These are phyloP conservation scores for Paragyromitra xinjiangensis DNA, from an alignment of 495 filamentous ascomycete genomes.

Conservation along the genomic window DNA sequence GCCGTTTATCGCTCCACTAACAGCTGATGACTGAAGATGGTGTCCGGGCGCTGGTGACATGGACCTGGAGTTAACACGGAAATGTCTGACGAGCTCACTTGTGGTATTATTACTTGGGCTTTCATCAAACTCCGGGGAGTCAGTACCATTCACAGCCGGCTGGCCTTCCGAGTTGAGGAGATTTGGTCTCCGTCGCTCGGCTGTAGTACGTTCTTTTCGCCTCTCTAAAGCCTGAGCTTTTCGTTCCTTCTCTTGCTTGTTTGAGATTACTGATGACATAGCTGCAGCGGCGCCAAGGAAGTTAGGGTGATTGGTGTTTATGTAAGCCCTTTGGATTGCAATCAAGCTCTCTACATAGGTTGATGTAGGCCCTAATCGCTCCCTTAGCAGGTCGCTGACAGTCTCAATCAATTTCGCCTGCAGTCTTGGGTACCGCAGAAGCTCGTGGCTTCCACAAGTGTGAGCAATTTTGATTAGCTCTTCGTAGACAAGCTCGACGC, in stretches of 20 bases:
- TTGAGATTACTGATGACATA: slow-evolving; percentile 94
- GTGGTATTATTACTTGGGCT: slow-evolving; percentile 62
- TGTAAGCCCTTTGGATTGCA: slow-evolving; percentile 95
- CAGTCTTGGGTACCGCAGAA: slow-evolving; percentile 87
- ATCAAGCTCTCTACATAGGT: slow-evolving; percentile 95
- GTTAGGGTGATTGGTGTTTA: slow-evolving; percentile 99
- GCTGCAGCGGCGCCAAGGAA: slow-evolving; percentile 97
- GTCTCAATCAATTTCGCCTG: slow-evolving; percentile 98
- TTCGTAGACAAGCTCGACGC: slow-evolving; percentile 97
- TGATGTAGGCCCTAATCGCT: slow-evolving; percentile 87
- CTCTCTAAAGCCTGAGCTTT: slow-evolving; percentile 82
- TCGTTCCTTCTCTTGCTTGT: slow-evolving; percentile 90
- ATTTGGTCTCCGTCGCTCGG: slow-evolving; percentile 71
- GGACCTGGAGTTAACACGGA: slow-evolving; percentile 55
- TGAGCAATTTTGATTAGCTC: slow-evolving; percentile 99
- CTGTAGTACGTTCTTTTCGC: slow-evolving; percentile 69
- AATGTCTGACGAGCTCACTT: slow-evolving; percentile 52
- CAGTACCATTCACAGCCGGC: slow-evolving; percentile 71
- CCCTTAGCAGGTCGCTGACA: slow-evolving; percentile 93
- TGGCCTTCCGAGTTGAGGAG: slow-evolving; percentile 44
- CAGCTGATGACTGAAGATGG: slow-evolving; percentile 50
- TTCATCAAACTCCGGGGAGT: slow-evolving; percentile 75
- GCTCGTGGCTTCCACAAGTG: slow-evolving; percentile 94
- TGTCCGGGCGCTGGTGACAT: slow-evolving; percentile 55
- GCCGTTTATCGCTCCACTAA: slow-evolving; percentile 60